Conservation (phyloP, 345 rosid species). For the Murraya koenigii region DNA sequence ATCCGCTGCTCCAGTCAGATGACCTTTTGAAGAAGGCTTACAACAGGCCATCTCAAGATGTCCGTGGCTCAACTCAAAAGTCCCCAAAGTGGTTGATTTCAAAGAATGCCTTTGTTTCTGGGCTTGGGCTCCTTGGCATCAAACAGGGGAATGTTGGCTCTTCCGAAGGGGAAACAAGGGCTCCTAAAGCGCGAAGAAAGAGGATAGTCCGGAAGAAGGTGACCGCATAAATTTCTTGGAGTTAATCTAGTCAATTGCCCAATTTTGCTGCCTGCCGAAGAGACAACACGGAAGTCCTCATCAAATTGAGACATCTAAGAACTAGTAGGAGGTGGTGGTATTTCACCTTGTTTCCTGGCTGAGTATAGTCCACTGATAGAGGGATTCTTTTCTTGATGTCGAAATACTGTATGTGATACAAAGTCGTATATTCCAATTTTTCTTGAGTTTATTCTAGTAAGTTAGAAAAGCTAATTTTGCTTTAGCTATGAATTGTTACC, state of each 20-base stretch:
- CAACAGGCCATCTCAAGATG: conserved; percentile 55
- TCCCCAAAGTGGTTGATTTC: conserved; percentile 86
- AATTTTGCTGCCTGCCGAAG: conserved; percentile 23
- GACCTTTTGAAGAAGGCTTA: conserved; percentile 58
- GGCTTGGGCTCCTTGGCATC: conserved; percentile 76
- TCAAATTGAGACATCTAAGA: not conserved
- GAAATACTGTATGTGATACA: not conserved
- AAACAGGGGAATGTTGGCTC: conserved; percentile 49
- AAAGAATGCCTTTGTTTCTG: conserved; percentile 70
- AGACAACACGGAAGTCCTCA: not conserved
- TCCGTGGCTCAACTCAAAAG: conserved; percentile 44
- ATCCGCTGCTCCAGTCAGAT: conserved; percentile 76
- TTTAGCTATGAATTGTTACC: not conserved
- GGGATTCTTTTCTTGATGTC: not conserved
- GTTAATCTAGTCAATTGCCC: not conserved
- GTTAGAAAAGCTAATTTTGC: not conserved
- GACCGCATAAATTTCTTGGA: conserved; percentile 24
- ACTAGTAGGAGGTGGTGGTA: not conserved
- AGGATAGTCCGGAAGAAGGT: conserved; percentile 84
- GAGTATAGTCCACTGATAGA: not conserved
- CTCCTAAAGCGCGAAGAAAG: conserved; percentile 73
- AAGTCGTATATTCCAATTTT: not conserved
- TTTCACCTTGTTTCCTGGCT: not conserved
- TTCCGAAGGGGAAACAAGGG: conserved; percentile 35
- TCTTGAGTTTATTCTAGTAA: not conserved